Evolutionary conservation across 345 rosid species (phyloP).

Genomic region (Erucastrum elatum): DNA sequence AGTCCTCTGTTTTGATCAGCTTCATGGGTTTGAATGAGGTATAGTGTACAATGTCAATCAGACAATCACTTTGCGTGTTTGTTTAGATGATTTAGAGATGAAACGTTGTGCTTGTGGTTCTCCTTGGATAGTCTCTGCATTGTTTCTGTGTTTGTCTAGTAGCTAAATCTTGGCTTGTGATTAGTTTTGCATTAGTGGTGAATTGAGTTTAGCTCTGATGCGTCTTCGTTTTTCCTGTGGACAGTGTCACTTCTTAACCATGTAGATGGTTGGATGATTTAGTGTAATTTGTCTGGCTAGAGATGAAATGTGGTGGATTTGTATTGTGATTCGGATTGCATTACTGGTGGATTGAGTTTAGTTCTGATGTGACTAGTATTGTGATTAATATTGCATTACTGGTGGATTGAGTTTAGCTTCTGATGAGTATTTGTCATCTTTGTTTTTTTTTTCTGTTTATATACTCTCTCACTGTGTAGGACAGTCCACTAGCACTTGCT

Average conservation of each 20-base stretch:
- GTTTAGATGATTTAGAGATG: neutral
- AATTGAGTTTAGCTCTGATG: neutral
- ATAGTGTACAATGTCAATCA: neutral
- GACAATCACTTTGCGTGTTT: neutral
- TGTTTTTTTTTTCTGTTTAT: constrained; percentile 32
- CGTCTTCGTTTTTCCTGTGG: neutral
- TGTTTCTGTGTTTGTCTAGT: neutral
- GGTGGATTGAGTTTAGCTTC: constrained; percentile 8
- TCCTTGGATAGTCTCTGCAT: neutral
- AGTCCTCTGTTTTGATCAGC: constrained; percentile 20
- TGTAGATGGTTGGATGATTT: neutral
- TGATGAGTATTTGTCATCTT: constrained; percentile 15
- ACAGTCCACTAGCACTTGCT: constrained; percentile 96
- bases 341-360: constrained; percentile 2
- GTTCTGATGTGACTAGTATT: neutral
- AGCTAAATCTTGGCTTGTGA: neutral
- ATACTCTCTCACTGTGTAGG: constrained; percentile 44
- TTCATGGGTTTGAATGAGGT: neutral
- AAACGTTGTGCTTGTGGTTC: neutral
- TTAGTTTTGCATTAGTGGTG: neutral
- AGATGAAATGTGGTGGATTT: neutral
- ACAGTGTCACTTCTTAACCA: neutral
- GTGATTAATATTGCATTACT: neutral
- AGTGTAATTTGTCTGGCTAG: neutral
- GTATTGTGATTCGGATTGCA: neutral